phyloP scores from a whole-genome alignment of 2,329 filamentous ascomycete genomes.

The Phialocephala subalpina region DNA sequence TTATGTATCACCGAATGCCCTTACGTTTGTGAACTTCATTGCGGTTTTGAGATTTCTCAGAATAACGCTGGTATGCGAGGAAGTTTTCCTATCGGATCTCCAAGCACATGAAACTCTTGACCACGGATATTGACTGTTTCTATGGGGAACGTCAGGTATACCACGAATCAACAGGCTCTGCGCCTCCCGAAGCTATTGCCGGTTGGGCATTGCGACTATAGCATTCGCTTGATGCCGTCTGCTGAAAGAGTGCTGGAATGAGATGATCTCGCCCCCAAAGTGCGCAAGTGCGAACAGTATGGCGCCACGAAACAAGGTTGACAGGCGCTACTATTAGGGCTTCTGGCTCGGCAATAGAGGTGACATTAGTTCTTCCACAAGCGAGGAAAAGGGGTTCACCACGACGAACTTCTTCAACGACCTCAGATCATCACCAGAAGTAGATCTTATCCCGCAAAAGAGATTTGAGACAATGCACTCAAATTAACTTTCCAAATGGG shows the following conservation, averaged over 20 bases:
- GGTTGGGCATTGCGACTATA: neutral
- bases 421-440: neutral
- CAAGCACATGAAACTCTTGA: neutral
- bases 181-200: neutral
- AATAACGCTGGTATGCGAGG: too few species aligned
- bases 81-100: neutral
- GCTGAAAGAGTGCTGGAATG: neutral
- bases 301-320: neutral
- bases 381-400: neutral
- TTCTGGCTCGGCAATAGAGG: neutral
- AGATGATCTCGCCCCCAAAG: neutral
- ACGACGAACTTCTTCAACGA: neutral
- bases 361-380: neutral
- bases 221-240: constrained; percentile 1
- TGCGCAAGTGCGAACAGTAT: neutral
- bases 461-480: constrained; percentile 11
- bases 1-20: neutral
- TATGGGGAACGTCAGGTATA: neutral
- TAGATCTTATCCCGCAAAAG: neutral
- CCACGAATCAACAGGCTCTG: neutral
- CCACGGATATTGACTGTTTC: neutral
- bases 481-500: neutral
- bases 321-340: neutral
- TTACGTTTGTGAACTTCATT: neutral
- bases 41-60: neutral